Percentiles rank a stretch among this genome's conserved stretches.
These are phyloP conservation scores for Claviceps fusiformis DNA, from an alignment of 2,329 filamentous ascomycete genomes.

Conservation along the genomic window DNA sequence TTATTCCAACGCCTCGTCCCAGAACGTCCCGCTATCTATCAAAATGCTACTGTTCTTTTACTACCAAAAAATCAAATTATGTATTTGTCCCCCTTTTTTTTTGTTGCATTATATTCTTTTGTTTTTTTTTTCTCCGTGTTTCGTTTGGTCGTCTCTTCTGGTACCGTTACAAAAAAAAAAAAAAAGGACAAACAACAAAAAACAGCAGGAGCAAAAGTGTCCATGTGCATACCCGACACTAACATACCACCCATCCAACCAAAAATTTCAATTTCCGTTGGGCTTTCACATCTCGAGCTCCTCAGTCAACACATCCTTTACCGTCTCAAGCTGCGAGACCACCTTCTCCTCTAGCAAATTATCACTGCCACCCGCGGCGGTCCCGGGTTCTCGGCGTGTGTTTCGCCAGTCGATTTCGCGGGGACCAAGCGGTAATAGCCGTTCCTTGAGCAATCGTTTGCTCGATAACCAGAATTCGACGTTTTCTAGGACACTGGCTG, in stretches of 20 bases:
- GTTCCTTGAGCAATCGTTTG: conserved; percentile 53
- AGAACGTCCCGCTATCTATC: background rate
- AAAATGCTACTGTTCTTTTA: conserved; percentile 2
- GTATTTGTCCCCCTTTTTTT: background rate
- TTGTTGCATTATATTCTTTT: background rate
- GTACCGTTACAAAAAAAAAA: no score
- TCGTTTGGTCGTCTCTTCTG: background rate
- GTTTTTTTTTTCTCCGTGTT: background rate
- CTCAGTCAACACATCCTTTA: conserved; percentile 41
- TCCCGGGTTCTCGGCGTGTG: conserved; percentile 23
- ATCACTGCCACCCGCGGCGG: conserved; percentile 29
- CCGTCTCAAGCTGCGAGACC: conserved; percentile 51
- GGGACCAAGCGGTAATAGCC: conserved; percentile 59
- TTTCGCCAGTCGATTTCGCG: conserved; percentile 53
- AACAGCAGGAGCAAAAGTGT: background rate
- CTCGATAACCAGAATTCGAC: conserved; percentile 69
- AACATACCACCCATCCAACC: background rate
- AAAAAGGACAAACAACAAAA: no score
- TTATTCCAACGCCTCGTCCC: conserved; percentile 9
- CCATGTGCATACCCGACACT: background rate
- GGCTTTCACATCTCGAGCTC: conserved; percentile 26
- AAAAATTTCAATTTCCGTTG: background rate
- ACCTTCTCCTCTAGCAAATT: conserved; percentile 66
- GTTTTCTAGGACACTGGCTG: conserved; percentile 58
- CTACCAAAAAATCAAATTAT: background rate